These are phyloP conservation scores for Mycena capillaripes DNA, from an alignment of 768 basidiomycete species.

Conservation along the genomic window DNA sequence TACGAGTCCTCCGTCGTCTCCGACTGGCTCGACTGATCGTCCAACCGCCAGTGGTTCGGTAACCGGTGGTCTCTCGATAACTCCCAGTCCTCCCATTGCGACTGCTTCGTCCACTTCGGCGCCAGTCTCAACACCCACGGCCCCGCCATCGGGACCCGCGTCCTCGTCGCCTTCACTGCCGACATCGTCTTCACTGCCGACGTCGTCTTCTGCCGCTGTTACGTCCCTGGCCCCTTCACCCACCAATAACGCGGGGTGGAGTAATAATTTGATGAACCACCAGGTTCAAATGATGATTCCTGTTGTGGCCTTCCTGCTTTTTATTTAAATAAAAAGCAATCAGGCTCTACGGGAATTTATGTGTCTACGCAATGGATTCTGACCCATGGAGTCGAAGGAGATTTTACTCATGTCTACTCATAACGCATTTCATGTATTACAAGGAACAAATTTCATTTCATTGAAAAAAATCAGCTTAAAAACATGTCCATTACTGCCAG, in stretches of 20 bases:
- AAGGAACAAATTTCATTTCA: constrained; percentile 12
- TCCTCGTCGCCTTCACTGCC: constrained; percentile 32
- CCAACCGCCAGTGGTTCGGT: no score
- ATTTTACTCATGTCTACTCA: constrained; percentile 15
- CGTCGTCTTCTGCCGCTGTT: constrained; percentile 21
- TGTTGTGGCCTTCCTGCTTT: constrained; percentile 28
- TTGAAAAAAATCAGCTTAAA: no score
- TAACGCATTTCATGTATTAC: constrained; percentile 31
- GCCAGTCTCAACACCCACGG: constrained; percentile 26
- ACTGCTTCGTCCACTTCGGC: constrained; percentile 44
- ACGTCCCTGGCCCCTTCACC: constrained; percentile 37
- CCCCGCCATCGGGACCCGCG: constrained; percentile 1
- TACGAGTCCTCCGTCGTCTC: background rate
- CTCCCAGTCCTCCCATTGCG: constrained; percentile 35
- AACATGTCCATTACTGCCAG: no score
- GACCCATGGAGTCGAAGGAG: no score
- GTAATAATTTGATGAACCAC: constrained; percentile 14
- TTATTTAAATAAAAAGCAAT: constrained; percentile 24
- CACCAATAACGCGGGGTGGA: constrained; percentile 46
- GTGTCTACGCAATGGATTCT: background rate
- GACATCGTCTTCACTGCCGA: constrained; percentile 23
- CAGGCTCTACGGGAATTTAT: background rate
- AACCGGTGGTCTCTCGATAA: background rate
- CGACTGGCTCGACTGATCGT: background rate
- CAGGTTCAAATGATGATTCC: constrained; percentile 19